Base-by-base conservation (phyloP, 106 monocot species). In the Dendrobium huoshanense region DNA sequence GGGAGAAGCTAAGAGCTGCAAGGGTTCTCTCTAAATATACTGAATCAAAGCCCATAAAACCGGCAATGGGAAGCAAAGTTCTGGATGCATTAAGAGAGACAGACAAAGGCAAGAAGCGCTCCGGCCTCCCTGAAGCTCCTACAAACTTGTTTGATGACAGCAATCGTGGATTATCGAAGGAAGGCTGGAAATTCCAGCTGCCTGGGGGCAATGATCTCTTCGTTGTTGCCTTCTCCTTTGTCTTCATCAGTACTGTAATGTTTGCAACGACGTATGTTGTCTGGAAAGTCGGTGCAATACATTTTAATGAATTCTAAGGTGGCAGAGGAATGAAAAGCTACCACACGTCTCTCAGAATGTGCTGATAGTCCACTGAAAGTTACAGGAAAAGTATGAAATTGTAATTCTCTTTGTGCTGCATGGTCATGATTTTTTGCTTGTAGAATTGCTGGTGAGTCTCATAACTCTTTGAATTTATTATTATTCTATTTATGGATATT, bases 211-310 rank as follows among this genome's bases (percentile, higher is more conserved):
- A 80, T 24, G 96, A 93, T 78, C 42, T 96, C 42, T 77, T 90
- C 48, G 41, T 88, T 31, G 88, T 96, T 25, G 80, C 42, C 47
- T 78, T 90, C 74, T 96, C 93, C 1, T 89, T 96, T 51, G 79
- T 93, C 13, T 83, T 96, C 75, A 96, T 93, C 82, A 96, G 85
- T 79, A 87, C 90, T 0, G 68, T 91, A 55, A 96, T 96, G 96
- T 85, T 96, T 33, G 86, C 82, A 10, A 93, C 96, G 9, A 91
- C 96, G 25, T 96, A 84, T 64, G 33, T 96, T 49, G 96, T 96
- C 2, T 96, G 96, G 96, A 96, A 93, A 79, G 77, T 86, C 29
- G 93, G 96, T 13, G 93, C 91, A 0, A 96, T 93, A 47, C 96
- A 96, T 85, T 96, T 93, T 40, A 96, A 91, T 67, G 96, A 96